phyloP scores from a whole-genome alignment of 1,284 basidiomycete species.

The Ganoderma sinense region DNA sequence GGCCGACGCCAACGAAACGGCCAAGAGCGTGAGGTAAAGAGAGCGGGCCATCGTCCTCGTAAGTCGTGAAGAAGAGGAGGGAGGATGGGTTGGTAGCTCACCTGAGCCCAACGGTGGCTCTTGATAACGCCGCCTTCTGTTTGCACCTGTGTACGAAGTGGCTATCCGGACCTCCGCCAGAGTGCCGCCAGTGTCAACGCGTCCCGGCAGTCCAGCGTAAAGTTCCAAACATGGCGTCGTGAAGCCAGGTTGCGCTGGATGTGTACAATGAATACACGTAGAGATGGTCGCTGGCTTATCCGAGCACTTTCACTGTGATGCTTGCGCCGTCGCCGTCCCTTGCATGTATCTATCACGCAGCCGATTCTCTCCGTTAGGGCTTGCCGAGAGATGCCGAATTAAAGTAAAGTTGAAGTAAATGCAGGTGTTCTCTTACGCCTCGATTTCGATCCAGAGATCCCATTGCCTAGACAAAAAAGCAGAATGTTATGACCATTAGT shows the following conservation, averaged over 20 bases:
- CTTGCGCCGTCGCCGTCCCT: not conserved
- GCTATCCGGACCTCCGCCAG: constrained; percentile 13
- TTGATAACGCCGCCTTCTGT: constrained; percentile 37
- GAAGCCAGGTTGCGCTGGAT: not conserved
- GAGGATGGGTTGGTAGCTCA: constrained; percentile 9
- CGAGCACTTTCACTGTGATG: not conserved
- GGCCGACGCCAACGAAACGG: constrained; percentile 52
- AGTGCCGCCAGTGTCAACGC: not conserved
- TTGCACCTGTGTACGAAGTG: constrained; percentile 35
- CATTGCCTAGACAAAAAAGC: no score
- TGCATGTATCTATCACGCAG: not conserved
- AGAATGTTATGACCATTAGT: no score
- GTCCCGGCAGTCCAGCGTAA: not conserved
- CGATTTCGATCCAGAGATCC: no score
- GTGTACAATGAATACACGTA: not conserved
- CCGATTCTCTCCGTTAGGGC: not conserved
- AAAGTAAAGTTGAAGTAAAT: no score
- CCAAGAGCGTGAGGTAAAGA: constrained; percentile 47
- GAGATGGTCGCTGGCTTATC: not conserved
- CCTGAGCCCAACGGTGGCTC: constrained; percentile 3
- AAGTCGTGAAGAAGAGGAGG: constrained; percentile 21
- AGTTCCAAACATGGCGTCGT: constrained; percentile 9
- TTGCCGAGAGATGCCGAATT: no score
- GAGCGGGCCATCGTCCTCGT: constrained; percentile 52
- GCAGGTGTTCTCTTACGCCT: no score